Conservation (phyloP, 164 flowering plant genomes). For the Umbellularia californica region DNA sequence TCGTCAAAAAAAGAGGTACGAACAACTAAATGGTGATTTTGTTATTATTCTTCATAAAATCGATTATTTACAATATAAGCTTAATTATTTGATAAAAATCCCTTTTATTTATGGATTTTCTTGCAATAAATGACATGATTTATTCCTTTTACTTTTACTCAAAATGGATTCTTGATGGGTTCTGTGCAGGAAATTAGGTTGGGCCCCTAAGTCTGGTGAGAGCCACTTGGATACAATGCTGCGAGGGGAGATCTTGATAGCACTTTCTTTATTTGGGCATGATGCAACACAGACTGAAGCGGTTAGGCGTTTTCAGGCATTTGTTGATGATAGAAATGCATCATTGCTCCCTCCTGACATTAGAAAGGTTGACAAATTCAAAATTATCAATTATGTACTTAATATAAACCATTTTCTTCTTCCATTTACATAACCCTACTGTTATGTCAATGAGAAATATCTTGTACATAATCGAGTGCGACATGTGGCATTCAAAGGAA, state of each 20-base stretch:
- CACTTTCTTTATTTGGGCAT: slow-evolving; percentile 74
- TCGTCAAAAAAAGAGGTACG: no score
- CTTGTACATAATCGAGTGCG: slow-evolving; percentile 28
- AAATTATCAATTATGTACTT: no score
- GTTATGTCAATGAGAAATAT: slow-evolving; percentile 2
- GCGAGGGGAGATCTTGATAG: slow-evolving; percentile 88
- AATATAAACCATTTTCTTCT: no score
- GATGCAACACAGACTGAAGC: slow-evolving; percentile 66
- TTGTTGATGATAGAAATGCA: slow-evolving; percentile 70
- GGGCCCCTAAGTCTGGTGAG: slow-evolving; percentile 82
- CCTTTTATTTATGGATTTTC: not conserved
- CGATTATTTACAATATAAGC: no score
- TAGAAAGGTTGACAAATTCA: slow-evolving; percentile 53
- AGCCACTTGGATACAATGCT: slow-evolving; percentile 89
- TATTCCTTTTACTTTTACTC: slow-evolving; percentile 8
- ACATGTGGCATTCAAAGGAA: no score
- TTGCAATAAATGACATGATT: not conserved
- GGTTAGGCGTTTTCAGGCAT: slow-evolving; percentile 61
- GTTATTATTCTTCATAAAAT: no score
- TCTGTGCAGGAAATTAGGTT: slow-evolving; percentile 73
- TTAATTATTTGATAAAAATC: no score
- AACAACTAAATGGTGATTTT: no score
- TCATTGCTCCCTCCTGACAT: slow-evolving; percentile 81
- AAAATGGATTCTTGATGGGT: slow-evolving; percentile 7
- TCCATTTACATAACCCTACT: not conserved